Conservation (phyloP, 179 eudicot species). For the Patellifolia procumbens region DNA sequence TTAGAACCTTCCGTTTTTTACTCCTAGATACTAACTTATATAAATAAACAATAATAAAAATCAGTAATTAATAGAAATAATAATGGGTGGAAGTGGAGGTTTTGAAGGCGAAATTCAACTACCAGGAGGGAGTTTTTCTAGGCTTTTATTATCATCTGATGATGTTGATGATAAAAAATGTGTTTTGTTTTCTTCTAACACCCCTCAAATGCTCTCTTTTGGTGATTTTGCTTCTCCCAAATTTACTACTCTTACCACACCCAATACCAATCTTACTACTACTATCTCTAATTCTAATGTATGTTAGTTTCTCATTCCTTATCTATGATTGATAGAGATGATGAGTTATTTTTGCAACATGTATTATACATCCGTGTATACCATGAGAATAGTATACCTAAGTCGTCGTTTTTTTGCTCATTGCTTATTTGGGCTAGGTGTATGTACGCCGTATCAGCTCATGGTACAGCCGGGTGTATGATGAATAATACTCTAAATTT, state of each 20-base stretch:
- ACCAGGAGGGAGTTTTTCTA: slow-evolving; percentile 51
- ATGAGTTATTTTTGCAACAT: neutral
- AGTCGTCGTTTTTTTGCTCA: no score
- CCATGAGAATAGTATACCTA: no score
- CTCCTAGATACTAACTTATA: slow-evolving; percentile 12
- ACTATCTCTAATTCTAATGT: slow-evolving; percentile 8
- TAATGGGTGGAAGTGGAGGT: slow-evolving; percentile 49
- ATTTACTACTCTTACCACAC: slow-evolving; percentile 1
- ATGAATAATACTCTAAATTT: neutral
- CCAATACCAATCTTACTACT: neutral
- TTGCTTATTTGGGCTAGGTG: no score
- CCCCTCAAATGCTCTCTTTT: slow-evolving; percentile 79
- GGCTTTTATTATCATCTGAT: slow-evolving; percentile 47
- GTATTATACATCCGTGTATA: no score
- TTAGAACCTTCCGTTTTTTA: slow-evolving; percentile 32
- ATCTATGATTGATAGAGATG: no score
- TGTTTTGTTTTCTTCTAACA: slow-evolving; percentile 30
- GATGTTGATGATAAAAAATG: slow-evolving; percentile 26
- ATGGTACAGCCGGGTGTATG: no score
- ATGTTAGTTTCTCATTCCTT: slow-evolving; percentile 11
- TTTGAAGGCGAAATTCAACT: slow-evolving; percentile 33
- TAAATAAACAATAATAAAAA: neutral
- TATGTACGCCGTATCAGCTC: no score
- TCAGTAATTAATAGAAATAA: neutral
- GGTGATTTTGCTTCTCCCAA: slow-evolving; percentile 45